A percentile compares a stretch with the other conserved stretches of the same genome.
These are phyloP conservation scores for Penicillium corylophilum DNA, from an alignment of 2,329 filamentous ascomycete genomes.

Conservation along the genomic window DNA sequence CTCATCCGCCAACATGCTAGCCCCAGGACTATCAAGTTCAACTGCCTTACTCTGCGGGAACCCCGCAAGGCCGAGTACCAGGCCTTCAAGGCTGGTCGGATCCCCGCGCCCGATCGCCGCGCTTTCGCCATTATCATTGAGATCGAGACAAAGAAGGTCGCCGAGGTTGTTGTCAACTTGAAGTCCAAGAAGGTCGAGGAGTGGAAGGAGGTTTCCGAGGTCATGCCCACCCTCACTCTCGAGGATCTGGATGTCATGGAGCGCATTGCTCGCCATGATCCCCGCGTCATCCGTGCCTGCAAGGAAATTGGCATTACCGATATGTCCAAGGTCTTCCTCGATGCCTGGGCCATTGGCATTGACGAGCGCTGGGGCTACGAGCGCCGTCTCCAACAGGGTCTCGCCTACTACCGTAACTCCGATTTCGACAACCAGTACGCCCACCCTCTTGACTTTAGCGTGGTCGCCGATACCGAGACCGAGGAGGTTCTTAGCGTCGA, in stretches of 20 bases:
- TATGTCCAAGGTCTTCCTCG: slow-evolving; percentile 36
- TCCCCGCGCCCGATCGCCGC: slow-evolving; percentile 32
- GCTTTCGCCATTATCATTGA: slow-evolving; percentile 52
- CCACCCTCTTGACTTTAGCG: slow-evolving; percentile 29
- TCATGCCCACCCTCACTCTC: slow-evolving; percentile 47
- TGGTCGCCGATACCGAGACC: slow-evolving; percentile 29
- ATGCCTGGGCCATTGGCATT: slow-evolving; percentile 39
- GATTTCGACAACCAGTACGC: slow-evolving; percentile 34
- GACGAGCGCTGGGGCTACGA: slow-evolving; percentile 39
- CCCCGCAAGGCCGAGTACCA: slow-evolving; percentile 37
- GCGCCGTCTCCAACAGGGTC: slow-evolving; percentile 33
- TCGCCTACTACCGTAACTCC: slow-evolving; percentile 34
- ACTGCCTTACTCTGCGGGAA: slow-evolving; percentile 56
- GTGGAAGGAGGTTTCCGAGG: slow-evolving; percentile 42
- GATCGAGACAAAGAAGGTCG: slow-evolving; percentile 25
- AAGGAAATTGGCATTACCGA: slow-evolving; percentile 37
- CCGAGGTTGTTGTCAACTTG: slow-evolving; percentile 32
- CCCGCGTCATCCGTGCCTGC: slow-evolving; percentile 35
- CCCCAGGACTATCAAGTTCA: slow-evolving; percentile 35
- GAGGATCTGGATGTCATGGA: slow-evolving; percentile 38
- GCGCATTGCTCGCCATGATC: slow-evolving; percentile 31
- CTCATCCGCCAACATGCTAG: slow-evolving; percentile 29
- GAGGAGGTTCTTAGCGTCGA: slow-evolving; percentile 31
- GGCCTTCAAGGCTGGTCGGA: slow-evolving; percentile 34
- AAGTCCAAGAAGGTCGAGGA: slow-evolving; percentile 26